phyloP scores from a whole-genome alignment of 164 flowering plant species.

The Vitis amurensis region DNA sequence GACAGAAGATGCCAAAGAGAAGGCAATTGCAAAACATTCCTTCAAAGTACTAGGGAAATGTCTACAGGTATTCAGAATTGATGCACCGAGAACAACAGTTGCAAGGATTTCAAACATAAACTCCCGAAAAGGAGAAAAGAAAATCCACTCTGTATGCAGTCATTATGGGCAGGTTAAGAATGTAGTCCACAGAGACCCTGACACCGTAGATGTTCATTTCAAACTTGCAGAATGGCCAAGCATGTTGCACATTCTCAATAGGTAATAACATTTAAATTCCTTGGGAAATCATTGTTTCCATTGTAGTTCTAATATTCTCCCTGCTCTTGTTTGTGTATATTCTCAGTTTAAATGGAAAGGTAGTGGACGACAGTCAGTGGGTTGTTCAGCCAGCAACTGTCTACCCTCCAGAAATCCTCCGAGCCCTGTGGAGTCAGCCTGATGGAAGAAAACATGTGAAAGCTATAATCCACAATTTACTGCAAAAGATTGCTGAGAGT shows the following conservation, averaged over 20 bases:
- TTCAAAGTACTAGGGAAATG: constrained; percentile 25
- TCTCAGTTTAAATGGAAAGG: constrained; percentile 38
- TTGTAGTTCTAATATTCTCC: not conserved
- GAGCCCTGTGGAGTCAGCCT: constrained; percentile 31
- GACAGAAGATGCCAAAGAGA: constrained; percentile 54
- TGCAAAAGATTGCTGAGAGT: constrained; percentile 10
- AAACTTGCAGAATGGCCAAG: constrained; percentile 37
- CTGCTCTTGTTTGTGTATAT: not conserved
- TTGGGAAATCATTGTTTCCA: not conserved
- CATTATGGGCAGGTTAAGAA: constrained; percentile 16
- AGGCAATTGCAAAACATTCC: constrained; percentile 33
- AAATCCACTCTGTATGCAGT: not conserved
- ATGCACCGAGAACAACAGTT: constrained; percentile 47
- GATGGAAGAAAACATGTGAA: constrained; percentile 30
- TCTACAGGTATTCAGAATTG: constrained; percentile 34
- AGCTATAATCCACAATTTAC: constrained; percentile 8
- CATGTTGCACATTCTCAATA: constrained; percentile 46
- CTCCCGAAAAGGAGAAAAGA: not conserved
- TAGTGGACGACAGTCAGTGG: constrained; percentile 21
- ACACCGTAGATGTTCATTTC: constrained; percentile 32
- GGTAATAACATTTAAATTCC: constrained; percentile 20
- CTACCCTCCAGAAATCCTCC: constrained; percentile 35
- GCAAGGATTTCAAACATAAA: constrained; percentile 34
- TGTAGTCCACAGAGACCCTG: not conserved
- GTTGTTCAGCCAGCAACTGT: constrained; percentile 39